Base-by-base conservation (phyloP, 164 flowering plant genomes). In the Sextonia rubra region DNA sequence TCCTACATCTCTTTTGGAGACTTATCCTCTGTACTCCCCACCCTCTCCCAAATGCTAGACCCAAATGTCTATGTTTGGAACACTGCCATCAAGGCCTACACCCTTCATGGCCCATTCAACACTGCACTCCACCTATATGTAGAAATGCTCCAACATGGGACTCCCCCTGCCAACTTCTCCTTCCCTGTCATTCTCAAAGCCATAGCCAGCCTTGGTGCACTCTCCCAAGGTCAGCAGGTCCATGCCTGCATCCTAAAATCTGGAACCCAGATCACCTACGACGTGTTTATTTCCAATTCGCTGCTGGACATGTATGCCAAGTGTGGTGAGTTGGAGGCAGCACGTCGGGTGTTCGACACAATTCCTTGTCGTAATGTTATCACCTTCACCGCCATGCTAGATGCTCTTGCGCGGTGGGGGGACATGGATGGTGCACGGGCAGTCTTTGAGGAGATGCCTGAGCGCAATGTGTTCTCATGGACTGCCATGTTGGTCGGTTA, bases 351-450 rank as follows among this genome's bases (percentile, higher is more conserved):
- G 68, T 90, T 90, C 74, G 68, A 74, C 23, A 75, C 72, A 11
- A 82, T 87, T 30, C 56, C 60, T 2, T 77, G 68, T 55, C 86
- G 75, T 75, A 91, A 93, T 74, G 73, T 91, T 5, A 91, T 91
- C 65, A 88, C 91, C 11, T 85, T 90, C 1, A 90, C 98, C 12
- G 89, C 97, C 49, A 82, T 93, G 30, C 71, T 93, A 18, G 92
- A 89, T 61, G 88, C 90, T 93, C 91, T 90, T 78, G 82, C 91
- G 0, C 90, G 88, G 32, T 93, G 92, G 37, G 86, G 90, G 8
- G 66, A 83, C 3, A 66, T 90, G 69, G 47, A 32, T 3, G 90
- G 86, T 55, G 98, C 98, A 0, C 66, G 88, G 22, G 78, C 58
- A 37, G n/a, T 88, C 84, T 93, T 93, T 69, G 94, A 87, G 26